Conservation (phyloP, 2,329 filamentous ascomycete species). For the Cytospora schulzeri region DNA sequence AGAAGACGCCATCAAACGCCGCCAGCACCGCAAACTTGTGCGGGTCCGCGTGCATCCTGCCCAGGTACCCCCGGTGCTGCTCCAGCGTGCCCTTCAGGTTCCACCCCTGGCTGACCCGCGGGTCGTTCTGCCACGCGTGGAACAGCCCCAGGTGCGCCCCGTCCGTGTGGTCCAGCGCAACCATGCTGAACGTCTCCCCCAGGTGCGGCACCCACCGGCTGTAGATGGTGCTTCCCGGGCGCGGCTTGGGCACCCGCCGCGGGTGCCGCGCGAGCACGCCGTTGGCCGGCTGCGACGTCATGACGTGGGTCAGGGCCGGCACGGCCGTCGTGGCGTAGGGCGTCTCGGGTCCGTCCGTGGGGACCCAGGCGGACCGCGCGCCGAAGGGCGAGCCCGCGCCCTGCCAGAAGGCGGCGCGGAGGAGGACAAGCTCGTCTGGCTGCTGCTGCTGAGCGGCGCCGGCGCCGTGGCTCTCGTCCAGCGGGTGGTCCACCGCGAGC, state of each 20-base stretch:
- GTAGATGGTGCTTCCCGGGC: constrained; percentile 71
- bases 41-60: constrained; percentile 68
- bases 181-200: constrained; percentile 74
- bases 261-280: constrained; percentile 60
- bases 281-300: constrained; percentile 42
- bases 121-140: constrained; percentile 82
- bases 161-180: constrained; percentile 69
- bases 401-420: constrained; percentile 67
- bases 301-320: constrained; percentile 51
- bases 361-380: constrained; percentile 63
- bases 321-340: constrained; percentile 46
- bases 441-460: constrained; percentile 31
- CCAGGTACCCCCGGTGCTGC: constrained; percentile 72
- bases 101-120: constrained; percentile 78
- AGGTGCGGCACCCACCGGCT: constrained; percentile 78
- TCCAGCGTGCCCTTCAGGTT: constrained; percentile 77
- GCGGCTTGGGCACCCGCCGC: constrained; percentile 70
- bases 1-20: constrained; percentile 69
- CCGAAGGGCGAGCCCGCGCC: constrained; percentile 70
- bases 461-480: constrained; percentile 32
- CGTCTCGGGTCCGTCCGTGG: constrained; percentile 44
- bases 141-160: constrained; percentile 69
- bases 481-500: constrained; percentile 53
- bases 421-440: constrained; percentile 42
- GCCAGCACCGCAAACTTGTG: constrained; percentile 72